Evolutionary conservation across 116 monocot genomes (phyloP).

Genomic region (Iris pallida): DNA sequence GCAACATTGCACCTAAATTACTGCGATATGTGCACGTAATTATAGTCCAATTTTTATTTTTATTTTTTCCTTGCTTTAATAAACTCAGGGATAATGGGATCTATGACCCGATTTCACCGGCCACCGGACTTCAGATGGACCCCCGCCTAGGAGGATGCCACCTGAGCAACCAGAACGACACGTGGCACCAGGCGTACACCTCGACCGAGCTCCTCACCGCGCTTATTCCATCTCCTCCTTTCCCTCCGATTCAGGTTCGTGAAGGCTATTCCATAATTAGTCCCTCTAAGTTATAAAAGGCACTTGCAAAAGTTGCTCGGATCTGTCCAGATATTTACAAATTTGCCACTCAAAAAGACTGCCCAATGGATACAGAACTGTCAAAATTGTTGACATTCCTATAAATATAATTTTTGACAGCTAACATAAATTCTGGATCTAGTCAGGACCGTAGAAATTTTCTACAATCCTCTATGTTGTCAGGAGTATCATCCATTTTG

Average conservation of each 20-base stretch:
- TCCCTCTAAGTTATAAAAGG: no score
- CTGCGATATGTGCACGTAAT: not conserved
- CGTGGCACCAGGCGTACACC: constrained; percentile 60
- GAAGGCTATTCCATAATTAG: no score
- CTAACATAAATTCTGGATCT: no score
- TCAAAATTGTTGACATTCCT: no score
- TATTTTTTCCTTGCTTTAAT: not conserved
- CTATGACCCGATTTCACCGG: constrained; percentile 28
- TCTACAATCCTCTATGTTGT: no score
- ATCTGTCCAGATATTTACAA: not conserved
- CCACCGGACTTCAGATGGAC: constrained; percentile 16
- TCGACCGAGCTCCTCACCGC: constrained; percentile 46
- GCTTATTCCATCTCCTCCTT: constrained; percentile 27
- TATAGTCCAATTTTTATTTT: not conserved
- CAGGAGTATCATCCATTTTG: no score
- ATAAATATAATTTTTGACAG: no score
- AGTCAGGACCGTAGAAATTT: no score
- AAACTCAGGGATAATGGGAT: constrained; percentile 31
- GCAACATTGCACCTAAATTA: not conserved
- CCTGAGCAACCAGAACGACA: constrained; percentile 13
- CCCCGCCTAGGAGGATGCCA: constrained; percentile 23
- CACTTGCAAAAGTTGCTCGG: no score
- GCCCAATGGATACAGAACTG: no score
- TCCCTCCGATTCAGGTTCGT: constrained; percentile 19
- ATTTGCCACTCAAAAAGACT: no score